Conservation (phyloP, 805 yeast species). For the Metschnikowia lunata region DNA sequence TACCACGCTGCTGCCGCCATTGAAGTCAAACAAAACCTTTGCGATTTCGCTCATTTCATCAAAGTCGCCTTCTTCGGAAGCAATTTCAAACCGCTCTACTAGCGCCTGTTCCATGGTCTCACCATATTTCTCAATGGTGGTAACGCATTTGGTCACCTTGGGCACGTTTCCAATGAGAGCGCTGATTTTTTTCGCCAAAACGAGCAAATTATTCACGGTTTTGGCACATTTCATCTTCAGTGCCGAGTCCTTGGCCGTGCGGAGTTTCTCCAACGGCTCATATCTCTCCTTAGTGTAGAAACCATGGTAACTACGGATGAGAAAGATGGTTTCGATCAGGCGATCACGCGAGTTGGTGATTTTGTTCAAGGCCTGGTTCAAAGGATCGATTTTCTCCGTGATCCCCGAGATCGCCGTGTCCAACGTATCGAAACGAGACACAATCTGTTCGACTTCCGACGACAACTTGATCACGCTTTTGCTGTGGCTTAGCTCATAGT, state of each 20-base stretch:
- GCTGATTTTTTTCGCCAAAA: slow-evolving; percentile 60
- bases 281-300: slow-evolving; percentile 58
- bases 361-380: slow-evolving; percentile 63
- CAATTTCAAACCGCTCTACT: slow-evolving; percentile 64
- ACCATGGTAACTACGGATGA: slow-evolving; percentile 72
- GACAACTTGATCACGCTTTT: slow-evolving; percentile 57
- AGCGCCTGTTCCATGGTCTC: slow-evolving; percentile 71
- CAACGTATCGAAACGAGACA: slow-evolving; percentile 45
- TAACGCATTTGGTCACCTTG: slow-evolving; percentile 34
- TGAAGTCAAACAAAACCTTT: slow-evolving; percentile 68
- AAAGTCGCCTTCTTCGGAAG: slow-evolving; percentile 66
- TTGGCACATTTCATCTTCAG: slow-evolving; percentile 67
- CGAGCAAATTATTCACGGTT: slow-evolving; percentile 59
- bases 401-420: slow-evolving; percentile 54
- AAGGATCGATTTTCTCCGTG: slow-evolving; percentile 57
- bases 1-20: slow-evolving; percentile 79
- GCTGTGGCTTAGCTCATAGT: slow-evolving; percentile 63
- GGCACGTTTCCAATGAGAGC: slow-evolving; percentile 35
- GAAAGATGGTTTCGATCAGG: slow-evolving; percentile 63
- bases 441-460: slow-evolving; percentile 42
- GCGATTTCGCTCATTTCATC: slow-evolving; percentile 74
- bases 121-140: slow-evolving; percentile 62
- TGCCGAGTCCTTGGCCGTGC: slow-evolving; percentile 42
- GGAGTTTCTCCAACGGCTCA: slow-evolving; percentile 53
- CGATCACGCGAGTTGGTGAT: slow-evolving; percentile 71